A percentile compares a stretch with the other conserved stretches of the same genome.
These are phyloP conservation scores for Helianthus annuus DNA, from an alignment of 129 eudicot species.

Conservation along the genomic window DNA sequence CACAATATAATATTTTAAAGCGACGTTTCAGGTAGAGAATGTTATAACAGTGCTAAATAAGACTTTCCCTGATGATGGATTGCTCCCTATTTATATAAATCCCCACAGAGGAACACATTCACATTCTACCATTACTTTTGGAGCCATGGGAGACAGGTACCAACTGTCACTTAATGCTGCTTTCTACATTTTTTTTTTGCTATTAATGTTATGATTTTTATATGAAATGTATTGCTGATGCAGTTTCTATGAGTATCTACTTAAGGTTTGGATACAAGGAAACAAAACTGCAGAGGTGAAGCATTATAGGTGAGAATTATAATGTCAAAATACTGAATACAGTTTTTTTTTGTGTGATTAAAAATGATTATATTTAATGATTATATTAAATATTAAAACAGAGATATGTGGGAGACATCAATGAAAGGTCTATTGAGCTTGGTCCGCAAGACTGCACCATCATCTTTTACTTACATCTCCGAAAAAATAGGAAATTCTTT, in stretches of 20 bases:
- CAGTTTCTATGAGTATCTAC: constrained; percentile 98
- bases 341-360: background rate
- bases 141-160: constrained; percentile 99
- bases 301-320: constrained; percentile 75
- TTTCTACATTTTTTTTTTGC: constrained; percentile 8
- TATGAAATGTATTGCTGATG: constrained; percentile 27
- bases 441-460: constrained; percentile 88
- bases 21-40: constrained; percentile 75
- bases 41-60: constrained; percentile 81
- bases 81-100: constrained; percentile 85
- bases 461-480: constrained; percentile 79
- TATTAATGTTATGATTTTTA: background rate
- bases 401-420: constrained; percentile 99
- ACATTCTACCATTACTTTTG: constrained; percentile 92
- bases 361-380: background rate
- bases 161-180: background rate
- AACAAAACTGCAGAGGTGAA: constrained; percentile 79
- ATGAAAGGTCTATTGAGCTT: constrained; percentile 90
- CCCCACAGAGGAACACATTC: constrained; percentile 78
- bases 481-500: constrained; percentile 84
- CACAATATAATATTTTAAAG: background rate
- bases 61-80: constrained; percentile 90
- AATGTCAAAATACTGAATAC: background rate
- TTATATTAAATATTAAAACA: constrained; percentile 33
- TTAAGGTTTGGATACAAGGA: constrained; percentile 99